Evolutionary conservation across 352 stramenopile species (phyloP), one percentile per base, ranked within the genome.

Genomic region (Globisporangium spiculum): DNA sequence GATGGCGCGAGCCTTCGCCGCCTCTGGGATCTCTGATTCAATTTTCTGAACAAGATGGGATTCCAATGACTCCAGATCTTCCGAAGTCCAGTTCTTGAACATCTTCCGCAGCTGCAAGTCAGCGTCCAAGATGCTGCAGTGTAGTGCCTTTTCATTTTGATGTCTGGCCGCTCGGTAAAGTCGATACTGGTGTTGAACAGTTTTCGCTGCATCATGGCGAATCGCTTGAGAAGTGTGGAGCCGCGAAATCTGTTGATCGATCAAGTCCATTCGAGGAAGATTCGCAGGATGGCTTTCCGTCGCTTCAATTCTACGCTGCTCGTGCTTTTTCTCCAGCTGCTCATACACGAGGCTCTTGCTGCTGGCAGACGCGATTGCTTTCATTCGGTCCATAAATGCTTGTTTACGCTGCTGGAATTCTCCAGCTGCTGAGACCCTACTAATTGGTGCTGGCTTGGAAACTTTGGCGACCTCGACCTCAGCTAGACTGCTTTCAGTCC

Each of bases 281-380:
- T 46, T 34, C 3, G n/a, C 27, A 20, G 32, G 48, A 58, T 59
- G 26, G 4, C 0, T 58, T 27, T 26, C 10, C 18, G 26, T 26
- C 54, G 26, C 20, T 20, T 83, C 64, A 18, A 68, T 34, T 41
- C 56, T 53, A n/a, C 74, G 68, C 52, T 81, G 67, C 44, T 75
- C 71, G 12, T 79, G 63, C 41, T 83, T 81, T 54, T 81, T 84
- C 54, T 88, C 80, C 22, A 92, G 53, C 53, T 90, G 73, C 55
- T 95, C 86, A 34, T 93, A 91, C 5, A 95, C 84, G 9, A 91
- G 54, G 60, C 83, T 93, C 50, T 89, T 86, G 53, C 74, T 86
- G 57, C 84, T 93, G 4, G 75, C 64, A 1, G 78, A 80, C 2
- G 81, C 84, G 36, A 93, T 89, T 16, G 78, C 72, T 59, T 93